Conservation (phyloP, 2,329 filamentous ascomycete species). For the Xylariaceae sp. region DNA sequence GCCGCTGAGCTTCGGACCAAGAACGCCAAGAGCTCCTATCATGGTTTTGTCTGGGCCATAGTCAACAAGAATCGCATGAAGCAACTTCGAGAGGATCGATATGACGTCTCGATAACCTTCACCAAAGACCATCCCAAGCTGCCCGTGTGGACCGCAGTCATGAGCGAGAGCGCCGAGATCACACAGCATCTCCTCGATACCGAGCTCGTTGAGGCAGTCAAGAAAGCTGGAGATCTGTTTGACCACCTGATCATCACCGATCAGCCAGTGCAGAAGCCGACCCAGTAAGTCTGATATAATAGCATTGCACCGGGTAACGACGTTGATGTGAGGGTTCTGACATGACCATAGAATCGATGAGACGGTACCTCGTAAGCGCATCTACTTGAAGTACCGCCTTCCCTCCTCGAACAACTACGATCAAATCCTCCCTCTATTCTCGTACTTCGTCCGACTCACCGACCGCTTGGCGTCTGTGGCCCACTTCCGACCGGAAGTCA, state of each 20-base stretch:
- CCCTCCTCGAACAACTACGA: slow-evolving; percentile 57
- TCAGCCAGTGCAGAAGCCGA: slow-evolving; percentile 80
- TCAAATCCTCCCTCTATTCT: slow-evolving; percentile 65
- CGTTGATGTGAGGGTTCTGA: slow-evolving; percentile 2
- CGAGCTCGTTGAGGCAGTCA: slow-evolving; percentile 76
- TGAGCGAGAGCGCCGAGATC: slow-evolving; percentile 95
- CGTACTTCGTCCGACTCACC: slow-evolving; percentile 74
- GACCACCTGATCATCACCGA: slow-evolving; percentile 87
- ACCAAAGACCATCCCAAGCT: slow-evolving; percentile 92
- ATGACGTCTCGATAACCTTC: slow-evolving; percentile 85
- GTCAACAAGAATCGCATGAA: slow-evolving; percentile 96
- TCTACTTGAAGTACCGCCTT: slow-evolving; percentile 70
- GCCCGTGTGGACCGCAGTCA: slow-evolving; percentile 81
- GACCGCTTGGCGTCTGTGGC: slow-evolving; percentile 69
- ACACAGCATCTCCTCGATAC: slow-evolving; percentile 79
- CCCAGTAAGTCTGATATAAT: slow-evolving; percentile 51
- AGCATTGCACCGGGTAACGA: background rate
- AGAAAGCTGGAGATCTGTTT: slow-evolving; percentile 69
- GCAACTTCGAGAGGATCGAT: slow-evolving; percentile 80
- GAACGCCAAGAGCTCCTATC: slow-evolving; percentile 63
- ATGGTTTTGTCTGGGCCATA: slow-evolving; percentile 89
- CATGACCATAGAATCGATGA: slow-evolving; percentile 62
- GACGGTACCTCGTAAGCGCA: slow-evolving; percentile 74
- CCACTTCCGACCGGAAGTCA: slow-evolving; percentile 85
- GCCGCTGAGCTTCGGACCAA: slow-evolving; percentile 48